Evolutionary conservation across 768 basidiomycete species (phyloP).

Genomic region (Boletus pseudo-olivaceus): DNA sequence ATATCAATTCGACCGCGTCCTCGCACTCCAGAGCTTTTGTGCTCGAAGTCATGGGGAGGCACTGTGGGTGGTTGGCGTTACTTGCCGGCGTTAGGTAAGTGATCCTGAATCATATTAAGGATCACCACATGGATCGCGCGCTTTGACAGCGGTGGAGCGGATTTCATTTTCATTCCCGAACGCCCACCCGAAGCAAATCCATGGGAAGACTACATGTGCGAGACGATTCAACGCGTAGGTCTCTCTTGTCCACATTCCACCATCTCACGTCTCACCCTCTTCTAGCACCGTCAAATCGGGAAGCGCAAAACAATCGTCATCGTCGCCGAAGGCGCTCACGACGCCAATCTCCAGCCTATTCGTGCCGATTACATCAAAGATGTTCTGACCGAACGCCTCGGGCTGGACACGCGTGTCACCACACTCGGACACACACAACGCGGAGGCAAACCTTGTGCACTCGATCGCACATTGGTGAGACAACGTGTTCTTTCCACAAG

Average conservation of each 20-base stretch:
- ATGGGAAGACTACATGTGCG: constrained; percentile 94
- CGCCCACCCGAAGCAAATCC: constrained; percentile 70
- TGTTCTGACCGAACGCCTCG: constrained; percentile 79
- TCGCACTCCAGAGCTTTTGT: constrained; percentile 98
- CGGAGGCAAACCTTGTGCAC: constrained; percentile 90
- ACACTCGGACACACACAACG: constrained; percentile 96
- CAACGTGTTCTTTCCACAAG: background rate
- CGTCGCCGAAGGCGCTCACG: constrained; percentile 94
- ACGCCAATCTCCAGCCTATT: constrained; percentile 86
- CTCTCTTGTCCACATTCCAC: background rate
- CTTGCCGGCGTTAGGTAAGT: constrained; percentile 85
- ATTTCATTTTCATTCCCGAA: constrained; percentile 98
- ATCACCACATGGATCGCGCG: constrained; percentile 7
- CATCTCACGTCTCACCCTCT: constrained; percentile 1
- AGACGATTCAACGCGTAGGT: constrained; percentile 71
- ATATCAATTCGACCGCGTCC: constrained; percentile 93
- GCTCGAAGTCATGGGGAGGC: constrained; percentile 98
- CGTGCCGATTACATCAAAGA: constrained; percentile 87
- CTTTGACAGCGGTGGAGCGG: constrained; percentile 71
- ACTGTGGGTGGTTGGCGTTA: constrained; percentile 98
- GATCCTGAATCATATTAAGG: background rate
- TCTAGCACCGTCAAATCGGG: constrained; percentile 82
- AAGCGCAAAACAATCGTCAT: constrained; percentile 99
- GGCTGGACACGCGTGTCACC: constrained; percentile 93
- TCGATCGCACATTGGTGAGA: constrained; percentile 87